phyloP scores from a whole-genome alignment of 345 rosid genomes.

The Corchorus capsularis region DNA sequence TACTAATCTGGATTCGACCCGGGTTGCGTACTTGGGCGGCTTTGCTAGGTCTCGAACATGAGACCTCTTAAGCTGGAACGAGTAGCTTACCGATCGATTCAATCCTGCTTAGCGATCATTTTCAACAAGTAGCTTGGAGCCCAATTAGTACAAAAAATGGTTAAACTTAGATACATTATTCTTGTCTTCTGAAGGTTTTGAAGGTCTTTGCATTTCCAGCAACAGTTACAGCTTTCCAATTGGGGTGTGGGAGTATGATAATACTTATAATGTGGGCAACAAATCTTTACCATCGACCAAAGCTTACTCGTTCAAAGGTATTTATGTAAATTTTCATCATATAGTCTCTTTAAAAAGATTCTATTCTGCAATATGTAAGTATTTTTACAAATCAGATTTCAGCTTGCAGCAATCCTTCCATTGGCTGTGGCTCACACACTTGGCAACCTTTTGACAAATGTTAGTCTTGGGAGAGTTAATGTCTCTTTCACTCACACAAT shows the following conservation, averaged over 20 bases:
- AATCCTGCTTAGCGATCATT: too few species aligned
- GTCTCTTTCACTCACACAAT: constrained; percentile 94
- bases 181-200: constrained; percentile 51
- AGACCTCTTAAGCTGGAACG: too few species aligned
- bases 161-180: not conserved
- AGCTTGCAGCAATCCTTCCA: constrained; percentile 69
- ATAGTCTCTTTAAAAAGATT: not conserved
- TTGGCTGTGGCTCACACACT: constrained; percentile 76
- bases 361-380: not conserved
- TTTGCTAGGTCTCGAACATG: too few species aligned
- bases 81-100: too few species aligned
- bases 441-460: constrained; percentile 82
- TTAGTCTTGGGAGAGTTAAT: constrained; percentile 75
- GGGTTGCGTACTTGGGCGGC: too few species aligned
- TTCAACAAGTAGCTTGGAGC: too few species aligned
- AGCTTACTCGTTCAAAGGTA: constrained; percentile 71
- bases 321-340: not conserved
- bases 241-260: constrained; percentile 72
- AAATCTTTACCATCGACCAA: constrained; percentile 64
- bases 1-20: too few species aligned
- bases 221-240: constrained; percentile 75
- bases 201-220: constrained; percentile 81
- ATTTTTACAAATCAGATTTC: constrained; percentile 18
- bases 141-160: too few species aligned
- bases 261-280: constrained; percentile 67